A percentile compares a stretch with the other conserved stretches of the same genome.
Conservation (phyloP, 305 asterid genomes). For the Fraxinus xanthoxyloides region DNA sequence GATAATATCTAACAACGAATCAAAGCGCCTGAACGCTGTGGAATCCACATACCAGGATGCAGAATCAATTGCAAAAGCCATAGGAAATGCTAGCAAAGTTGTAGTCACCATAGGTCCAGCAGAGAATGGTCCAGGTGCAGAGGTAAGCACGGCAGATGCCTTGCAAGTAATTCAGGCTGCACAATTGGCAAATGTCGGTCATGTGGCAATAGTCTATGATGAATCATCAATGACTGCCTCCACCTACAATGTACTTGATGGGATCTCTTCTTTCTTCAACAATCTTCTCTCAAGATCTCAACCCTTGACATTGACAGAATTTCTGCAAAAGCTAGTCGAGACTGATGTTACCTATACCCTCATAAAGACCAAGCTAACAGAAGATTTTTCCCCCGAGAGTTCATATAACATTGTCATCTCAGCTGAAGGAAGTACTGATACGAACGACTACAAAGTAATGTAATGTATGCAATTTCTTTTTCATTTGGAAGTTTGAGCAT, state of each 20-base stretch:
- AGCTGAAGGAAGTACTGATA: conserved; percentile 63
- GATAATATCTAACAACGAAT: conserved; percentile 71
- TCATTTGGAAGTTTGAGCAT: conserved; percentile 20
- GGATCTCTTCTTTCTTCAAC: conserved; percentile 75
- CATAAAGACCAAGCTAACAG: conserved; percentile 63
- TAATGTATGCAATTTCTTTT: conserved; percentile 76
- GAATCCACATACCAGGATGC: conserved; percentile 63
- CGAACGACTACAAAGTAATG: conserved; percentile 91
- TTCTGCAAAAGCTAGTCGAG: conserved; percentile 62
- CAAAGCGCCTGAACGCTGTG: conserved; percentile 72
- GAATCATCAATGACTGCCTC: conserved; percentile 42
- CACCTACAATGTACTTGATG: conserved; percentile 70
- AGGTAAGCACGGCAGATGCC: conserved; percentile 64
- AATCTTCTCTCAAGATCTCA: conserved; percentile 67
- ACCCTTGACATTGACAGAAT: conserved; percentile 59
- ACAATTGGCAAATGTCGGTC: conserved; percentile 75
- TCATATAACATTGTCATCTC: conserved; percentile 67
- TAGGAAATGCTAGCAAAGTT: conserved; percentile 90
- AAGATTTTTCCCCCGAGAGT: conserved; percentile 76
- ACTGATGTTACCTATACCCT: conserved; percentile 78
- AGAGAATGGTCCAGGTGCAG: conserved; percentile 64
- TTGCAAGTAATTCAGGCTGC: conserved; percentile 79
- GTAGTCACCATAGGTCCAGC: conserved; percentile 73
- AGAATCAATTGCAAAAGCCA: conserved; percentile 82
- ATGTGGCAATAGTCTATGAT: conserved; percentile 75